Conservation (phyloP, 768 basidiomycete genomes). For the Trametes cingulata region DNA sequence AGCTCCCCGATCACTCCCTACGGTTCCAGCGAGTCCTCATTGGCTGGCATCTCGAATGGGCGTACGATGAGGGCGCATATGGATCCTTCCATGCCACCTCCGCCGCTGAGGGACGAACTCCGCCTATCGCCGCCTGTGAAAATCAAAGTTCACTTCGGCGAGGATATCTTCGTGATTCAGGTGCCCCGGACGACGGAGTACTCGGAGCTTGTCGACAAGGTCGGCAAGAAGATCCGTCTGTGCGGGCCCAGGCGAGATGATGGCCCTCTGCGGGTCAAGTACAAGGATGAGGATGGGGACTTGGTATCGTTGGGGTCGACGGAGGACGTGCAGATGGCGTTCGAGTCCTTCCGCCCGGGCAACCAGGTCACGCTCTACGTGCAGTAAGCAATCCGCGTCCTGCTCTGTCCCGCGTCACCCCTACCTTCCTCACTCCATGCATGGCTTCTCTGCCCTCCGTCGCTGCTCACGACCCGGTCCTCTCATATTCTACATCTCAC, state of each 20-base stretch:
- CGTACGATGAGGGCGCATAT: constrained; percentile 56
- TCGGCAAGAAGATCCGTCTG: constrained; percentile 89
- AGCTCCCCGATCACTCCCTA: constrained; percentile 88
- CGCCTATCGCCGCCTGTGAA: constrained; percentile 66
- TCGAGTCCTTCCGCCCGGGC: constrained; percentile 79
- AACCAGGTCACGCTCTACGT: constrained; percentile 82
- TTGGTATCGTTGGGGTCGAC: constrained; percentile 85
- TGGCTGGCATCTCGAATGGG: constrained; percentile 52
- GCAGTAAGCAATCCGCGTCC: constrained; percentile 45
- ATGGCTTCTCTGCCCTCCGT: neutral
- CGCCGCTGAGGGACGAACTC: constrained; percentile 93
- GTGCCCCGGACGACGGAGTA: constrained; percentile 80
- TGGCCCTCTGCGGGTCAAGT: constrained; percentile 82
- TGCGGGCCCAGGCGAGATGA: constrained; percentile 83
- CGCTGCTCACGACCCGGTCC: constrained; percentile 12
- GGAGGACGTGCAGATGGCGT: constrained; percentile 93
- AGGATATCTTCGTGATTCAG: constrained; percentile 94
- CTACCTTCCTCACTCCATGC: neutral
- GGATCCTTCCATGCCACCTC: constrained; percentile 42
- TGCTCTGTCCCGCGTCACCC: constrained; percentile 12
- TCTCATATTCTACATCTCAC: constrained; percentile 11
- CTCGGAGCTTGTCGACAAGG: constrained; percentile 82
- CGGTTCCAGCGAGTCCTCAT: constrained; percentile 84
- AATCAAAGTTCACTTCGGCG: constrained; percentile 92
- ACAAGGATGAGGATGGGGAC: constrained; percentile 92